Conservation (phyloP, 768 basidiomycete species). For the Suillus subluteus region DNA sequence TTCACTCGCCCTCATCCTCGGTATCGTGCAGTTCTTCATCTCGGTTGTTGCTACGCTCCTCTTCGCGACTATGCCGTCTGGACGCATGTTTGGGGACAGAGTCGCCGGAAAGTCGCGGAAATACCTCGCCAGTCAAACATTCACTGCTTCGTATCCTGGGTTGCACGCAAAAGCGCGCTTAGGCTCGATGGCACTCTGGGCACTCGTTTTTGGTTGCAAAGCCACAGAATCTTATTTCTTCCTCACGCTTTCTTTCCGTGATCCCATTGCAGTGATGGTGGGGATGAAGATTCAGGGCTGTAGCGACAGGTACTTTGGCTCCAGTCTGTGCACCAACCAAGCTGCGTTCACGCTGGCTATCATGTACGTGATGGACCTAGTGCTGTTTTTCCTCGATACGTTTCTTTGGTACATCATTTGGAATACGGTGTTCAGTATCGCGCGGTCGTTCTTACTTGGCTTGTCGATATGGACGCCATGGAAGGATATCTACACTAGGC, state of each 20-base stretch:
- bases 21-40: slow-evolving; percentile 96
- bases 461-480: slow-evolving; percentile 99
- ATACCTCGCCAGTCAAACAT: slow-evolving; percentile 97
- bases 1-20: slow-evolving; percentile 85
- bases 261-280: slow-evolving; percentile 94
- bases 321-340: slow-evolving; percentile 85
- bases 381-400: slow-evolving; percentile 97
- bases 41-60: slow-evolving; percentile 84
- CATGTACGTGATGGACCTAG: slow-evolving; percentile 99
- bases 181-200: slow-evolving; percentile 83
- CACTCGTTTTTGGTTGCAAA: slow-evolving; percentile 95
- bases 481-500: slow-evolving; percentile 94
- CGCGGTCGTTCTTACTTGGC: slow-evolving; percentile 85
- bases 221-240: slow-evolving; percentile 98
- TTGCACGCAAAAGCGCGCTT: slow-evolving; percentile 67
- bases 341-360: slow-evolving; percentile 93
- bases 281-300: slow-evolving; percentile 96
- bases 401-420: slow-evolving; percentile 99
- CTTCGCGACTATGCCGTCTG: slow-evolving; percentile 92
- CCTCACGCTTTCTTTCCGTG: slow-evolving; percentile 91
- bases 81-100: slow-evolving; percentile 98
- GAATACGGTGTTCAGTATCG: slow-evolving; percentile 95
- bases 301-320: slow-evolving; percentile 83
- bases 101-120: slow-evolving; percentile 95
- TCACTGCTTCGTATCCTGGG: slow-evolving; percentile 92